A percentile compares a stretch with the other conserved stretches of the same genome.
These are phyloP conservation scores for Diplodia corticola DNA, from an alignment of 2,329 filamentous ascomycete genomes.

Conservation along the genomic window DNA sequence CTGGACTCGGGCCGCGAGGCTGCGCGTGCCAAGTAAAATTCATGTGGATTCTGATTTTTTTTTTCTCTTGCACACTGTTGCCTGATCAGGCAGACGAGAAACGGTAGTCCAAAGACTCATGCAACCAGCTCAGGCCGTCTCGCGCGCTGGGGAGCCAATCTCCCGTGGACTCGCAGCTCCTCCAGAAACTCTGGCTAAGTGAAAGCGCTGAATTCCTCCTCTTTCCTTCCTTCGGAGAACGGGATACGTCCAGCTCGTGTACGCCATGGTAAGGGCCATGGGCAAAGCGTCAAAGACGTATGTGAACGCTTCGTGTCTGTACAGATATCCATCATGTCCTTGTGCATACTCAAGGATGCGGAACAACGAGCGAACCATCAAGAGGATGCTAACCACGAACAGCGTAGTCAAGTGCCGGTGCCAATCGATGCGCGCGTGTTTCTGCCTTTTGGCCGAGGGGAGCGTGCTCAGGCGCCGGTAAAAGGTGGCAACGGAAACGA, in stretches of 20 bases:
- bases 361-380: not conserved
- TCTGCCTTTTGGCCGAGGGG: slow-evolving; percentile 25
- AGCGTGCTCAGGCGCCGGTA: slow-evolving; percentile 28
- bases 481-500: slow-evolving; percentile 36
- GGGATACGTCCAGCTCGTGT: not conserved
- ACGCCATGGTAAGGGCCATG: not conserved
- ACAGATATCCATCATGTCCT: not conserved
- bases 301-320: not conserved
- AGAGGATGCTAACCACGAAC: not conserved
- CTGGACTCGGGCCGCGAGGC: no score
- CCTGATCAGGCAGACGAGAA: no score
- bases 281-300: not conserved
- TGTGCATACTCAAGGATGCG: not conserved
- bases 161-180: not conserved
- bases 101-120: no score
- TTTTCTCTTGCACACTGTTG: no score
- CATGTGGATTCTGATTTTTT: no score
- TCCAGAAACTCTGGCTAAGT: not conserved
- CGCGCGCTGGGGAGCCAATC: no score
- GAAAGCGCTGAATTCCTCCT: not conserved
- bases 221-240: not conserved
- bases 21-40: no score
- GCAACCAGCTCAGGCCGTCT: not conserved
- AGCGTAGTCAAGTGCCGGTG: not conserved
- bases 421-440: not conserved